These are phyloP conservation scores for Striga hermonthica DNA, from an alignment of 305 asterid genomes.

Conservation along the genomic window DNA sequence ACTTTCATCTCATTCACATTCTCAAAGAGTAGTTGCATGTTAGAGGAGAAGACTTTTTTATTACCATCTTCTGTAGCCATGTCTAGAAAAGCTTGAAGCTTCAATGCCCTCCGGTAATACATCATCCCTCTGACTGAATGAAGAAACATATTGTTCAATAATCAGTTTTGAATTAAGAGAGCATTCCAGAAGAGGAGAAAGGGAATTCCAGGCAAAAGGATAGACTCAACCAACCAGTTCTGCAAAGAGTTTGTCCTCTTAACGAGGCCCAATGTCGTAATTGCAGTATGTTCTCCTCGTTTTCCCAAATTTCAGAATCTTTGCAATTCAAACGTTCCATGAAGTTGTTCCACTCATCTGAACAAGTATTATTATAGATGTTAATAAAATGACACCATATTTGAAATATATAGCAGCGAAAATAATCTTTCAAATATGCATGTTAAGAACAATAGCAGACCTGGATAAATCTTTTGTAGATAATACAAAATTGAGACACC, in stretches of 20 bases:
- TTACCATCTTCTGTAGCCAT: constrained; percentile 72
- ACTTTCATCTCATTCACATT: constrained; percentile 27
- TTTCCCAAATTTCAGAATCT: constrained; percentile 64
- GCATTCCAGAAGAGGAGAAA: constrained; percentile 12
- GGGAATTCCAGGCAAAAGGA: background rate
- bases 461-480: constrained; percentile 83
- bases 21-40: constrained; percentile 19
- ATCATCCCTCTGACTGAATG: constrained; percentile 87
- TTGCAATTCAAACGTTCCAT: constrained; percentile 74
- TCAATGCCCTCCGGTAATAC: constrained; percentile 85
- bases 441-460: constrained; percentile 39
- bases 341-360: constrained; percentile 89
- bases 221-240: constrained; percentile 55
- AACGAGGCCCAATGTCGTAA: constrained; percentile 92
- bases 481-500: constrained; percentile 75
- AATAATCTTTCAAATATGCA: constrained; percentile 25
- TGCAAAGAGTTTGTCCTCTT: constrained; percentile 84
- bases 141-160: constrained; percentile 21
- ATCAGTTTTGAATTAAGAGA: constrained; percentile 22
- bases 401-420: constrained; percentile 11
- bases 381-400: constrained; percentile 22
- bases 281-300: constrained; percentile 74
- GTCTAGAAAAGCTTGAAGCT: constrained; percentile 89
- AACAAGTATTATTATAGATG: constrained; percentile 27
- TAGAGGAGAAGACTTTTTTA: constrained; percentile 22